Base-by-base conservation (phyloP, 257 asterid genomes). In the Solanum habrochaites region DNA sequence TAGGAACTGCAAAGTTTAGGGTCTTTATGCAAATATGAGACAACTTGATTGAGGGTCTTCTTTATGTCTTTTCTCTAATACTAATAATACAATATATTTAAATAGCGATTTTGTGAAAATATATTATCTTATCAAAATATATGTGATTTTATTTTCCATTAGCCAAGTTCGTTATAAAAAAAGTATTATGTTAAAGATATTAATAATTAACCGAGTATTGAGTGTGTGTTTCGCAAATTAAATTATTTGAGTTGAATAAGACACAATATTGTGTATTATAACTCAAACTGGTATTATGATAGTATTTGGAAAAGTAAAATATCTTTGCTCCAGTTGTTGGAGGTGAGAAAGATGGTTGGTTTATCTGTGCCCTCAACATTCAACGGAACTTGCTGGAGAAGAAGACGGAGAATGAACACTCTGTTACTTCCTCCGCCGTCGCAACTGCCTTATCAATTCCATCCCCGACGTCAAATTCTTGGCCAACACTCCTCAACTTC, bases 381-480 rank as follows among this genome's bases (percentile, higher is more conserved):
- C 89, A 35, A n/a, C 23, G 64, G 64, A 56, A 56, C 86, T 69
- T 40, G 31, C 67, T 83, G 85, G 83, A 60, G 88, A 86, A 87
- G 86, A 90, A 87, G 90, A 86, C 67, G 86, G 85, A 91, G 85
- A 88, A 95, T 95, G 97, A 95, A 89, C 94, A 86, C 90, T 64
- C 92, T 90, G 47, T 87, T 91, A 60, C 92, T 92, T 73, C 93
- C 93, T 29, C 95, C 94, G 80, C 94, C 95, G 27, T 90, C 91
- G 87, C 95, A 87, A 83, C 86, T 90, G 77, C 93, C 93, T 71
- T 90, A 64, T 92, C 92, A 37, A 20, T 78, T 78, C 39, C 40
- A 14, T 78, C 91, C 29, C 37, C 86, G 42, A 84, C 87, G 16
- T n/a, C 89, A 83, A 20, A 6, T 32, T 8, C 69, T 66, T 45